Evolutionary conservation across 257 asterid genomes (phyloP).

Genomic region (Solanum ossicruentum): DNA sequence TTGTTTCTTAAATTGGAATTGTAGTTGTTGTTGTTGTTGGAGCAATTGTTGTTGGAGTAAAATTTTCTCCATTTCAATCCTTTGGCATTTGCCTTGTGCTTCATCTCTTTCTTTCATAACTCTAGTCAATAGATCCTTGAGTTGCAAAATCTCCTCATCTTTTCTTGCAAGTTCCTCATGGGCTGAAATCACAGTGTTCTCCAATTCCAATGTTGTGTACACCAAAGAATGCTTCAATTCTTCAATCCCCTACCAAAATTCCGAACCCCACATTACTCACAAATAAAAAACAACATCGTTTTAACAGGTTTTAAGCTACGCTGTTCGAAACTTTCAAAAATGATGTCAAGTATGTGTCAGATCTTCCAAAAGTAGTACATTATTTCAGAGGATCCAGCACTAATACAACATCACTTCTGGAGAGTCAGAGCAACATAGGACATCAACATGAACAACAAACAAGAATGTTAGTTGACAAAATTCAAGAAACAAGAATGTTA

Average conservation of each 20-base stretch:
- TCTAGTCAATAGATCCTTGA: slow-evolving; percentile 39
- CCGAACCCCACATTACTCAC: background rate
- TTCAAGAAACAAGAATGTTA: background rate
- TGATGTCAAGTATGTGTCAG: accelerated
- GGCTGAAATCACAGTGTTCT: slow-evolving; percentile 51
- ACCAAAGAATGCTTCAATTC: slow-evolving; percentile 66
- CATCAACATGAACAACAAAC: background rate
- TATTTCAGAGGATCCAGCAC: background rate
- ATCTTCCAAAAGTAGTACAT: background rate
- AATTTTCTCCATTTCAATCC: slow-evolving; percentile 35
- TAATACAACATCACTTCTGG: background rate
- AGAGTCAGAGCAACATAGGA: background rate
- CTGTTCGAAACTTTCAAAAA: background rate
- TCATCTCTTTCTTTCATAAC: slow-evolving; percentile 66
- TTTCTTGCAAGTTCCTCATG: slow-evolving; percentile 76
- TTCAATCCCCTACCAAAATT: slow-evolving; percentile 40
- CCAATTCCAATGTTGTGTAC: slow-evolving; percentile 71
- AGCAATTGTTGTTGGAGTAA: slow-evolving; percentile 31
- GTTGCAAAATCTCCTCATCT: slow-evolving; percentile 69
- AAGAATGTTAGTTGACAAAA: background rate
- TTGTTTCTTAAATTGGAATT: background rate
- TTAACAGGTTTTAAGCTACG: background rate
- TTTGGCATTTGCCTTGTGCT: slow-evolving; percentile 32
- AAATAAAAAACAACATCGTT: no score
- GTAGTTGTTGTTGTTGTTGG: slow-evolving; percentile 4